These are phyloP conservation scores for Piper betle DNA, from an alignment of 164 flowering plant genomes.

Conservation along the genomic window DNA sequence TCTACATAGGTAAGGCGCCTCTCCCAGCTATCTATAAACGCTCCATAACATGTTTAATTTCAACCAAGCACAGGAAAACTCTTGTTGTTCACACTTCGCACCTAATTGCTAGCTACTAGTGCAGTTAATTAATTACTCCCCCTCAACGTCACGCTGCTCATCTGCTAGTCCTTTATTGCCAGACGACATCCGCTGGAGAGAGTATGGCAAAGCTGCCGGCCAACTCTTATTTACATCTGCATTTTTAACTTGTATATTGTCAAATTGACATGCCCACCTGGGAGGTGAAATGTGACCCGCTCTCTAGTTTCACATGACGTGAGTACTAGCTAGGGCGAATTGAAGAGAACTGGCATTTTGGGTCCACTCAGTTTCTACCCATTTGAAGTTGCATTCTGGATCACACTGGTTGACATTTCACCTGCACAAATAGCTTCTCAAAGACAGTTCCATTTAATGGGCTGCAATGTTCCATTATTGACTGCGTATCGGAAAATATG, in stretches of 20 bases:
- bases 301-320: background rate
- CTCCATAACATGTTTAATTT: no score
- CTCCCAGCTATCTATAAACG: background rate
- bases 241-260: no score
- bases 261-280: background rate
- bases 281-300: no score
- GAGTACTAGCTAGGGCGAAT: no score
- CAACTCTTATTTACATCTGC: no score
- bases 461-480: no score
- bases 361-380: background rate
- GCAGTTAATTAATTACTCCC: background rate
- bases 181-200: background rate
- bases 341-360: no score
- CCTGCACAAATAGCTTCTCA: no score
- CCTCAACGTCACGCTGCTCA: background rate
- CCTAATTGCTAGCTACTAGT: no score
- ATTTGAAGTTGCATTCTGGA: background rate
- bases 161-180: background rate
- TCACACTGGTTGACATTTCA: background rate
- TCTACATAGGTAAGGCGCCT: background rate
- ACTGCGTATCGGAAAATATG: no score
- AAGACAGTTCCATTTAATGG: no score
- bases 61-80: background rate
- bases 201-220: background rate
- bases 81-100: no score